These are phyloP conservation scores for Talaromyces atroroseus DNA, from an alignment of 2,329 filamentous ascomycete species.

Conservation along the genomic window DNA sequence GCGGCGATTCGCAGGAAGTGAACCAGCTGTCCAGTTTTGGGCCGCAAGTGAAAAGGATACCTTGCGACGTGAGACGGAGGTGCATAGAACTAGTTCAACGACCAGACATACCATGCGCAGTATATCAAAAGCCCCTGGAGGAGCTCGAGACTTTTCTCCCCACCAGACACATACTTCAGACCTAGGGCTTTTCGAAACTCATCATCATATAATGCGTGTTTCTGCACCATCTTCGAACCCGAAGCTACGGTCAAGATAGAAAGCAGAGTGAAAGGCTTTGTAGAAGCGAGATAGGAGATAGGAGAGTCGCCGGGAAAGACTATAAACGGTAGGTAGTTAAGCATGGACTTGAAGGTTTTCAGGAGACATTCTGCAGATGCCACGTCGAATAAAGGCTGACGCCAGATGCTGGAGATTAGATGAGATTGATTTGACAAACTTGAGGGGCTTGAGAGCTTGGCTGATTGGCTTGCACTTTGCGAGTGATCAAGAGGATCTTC, in stretches of 20 bases:
- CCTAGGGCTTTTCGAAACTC: constrained; percentile 12
- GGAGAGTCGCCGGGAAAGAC: neutral
- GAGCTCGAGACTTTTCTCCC: constrained; percentile 8
- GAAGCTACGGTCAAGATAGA: constrained; percentile 10
- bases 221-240: constrained; percentile 10
- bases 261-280: constrained; percentile 6
- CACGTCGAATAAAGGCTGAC: constrained; percentile 12
- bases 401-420: constrained; percentile 2
- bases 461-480: neutral
- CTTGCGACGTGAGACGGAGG: neutral
- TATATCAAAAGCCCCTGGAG: constrained; percentile 10
- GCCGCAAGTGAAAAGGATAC: constrained; percentile 11
- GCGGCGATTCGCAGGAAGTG: constrained; percentile 4
- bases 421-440: neutral
- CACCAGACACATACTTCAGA: constrained; percentile 11
- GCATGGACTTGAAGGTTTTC: constrained; percentile 3
- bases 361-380: constrained; percentile 11
- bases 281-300: constrained; percentile 6
- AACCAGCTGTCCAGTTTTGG: constrained; percentile 7
- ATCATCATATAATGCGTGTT: constrained; percentile 12
- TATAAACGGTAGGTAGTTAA: constrained; percentile 8
- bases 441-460: neutral
- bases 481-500: neutral
- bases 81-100: neutral
- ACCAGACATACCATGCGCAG: constrained; percentile 6